Evolutionary conservation across 177 flowering plant species (phyloP), one percentile per base, ranked within the genome.

Genomic region (Vitis hybrid): DNA sequence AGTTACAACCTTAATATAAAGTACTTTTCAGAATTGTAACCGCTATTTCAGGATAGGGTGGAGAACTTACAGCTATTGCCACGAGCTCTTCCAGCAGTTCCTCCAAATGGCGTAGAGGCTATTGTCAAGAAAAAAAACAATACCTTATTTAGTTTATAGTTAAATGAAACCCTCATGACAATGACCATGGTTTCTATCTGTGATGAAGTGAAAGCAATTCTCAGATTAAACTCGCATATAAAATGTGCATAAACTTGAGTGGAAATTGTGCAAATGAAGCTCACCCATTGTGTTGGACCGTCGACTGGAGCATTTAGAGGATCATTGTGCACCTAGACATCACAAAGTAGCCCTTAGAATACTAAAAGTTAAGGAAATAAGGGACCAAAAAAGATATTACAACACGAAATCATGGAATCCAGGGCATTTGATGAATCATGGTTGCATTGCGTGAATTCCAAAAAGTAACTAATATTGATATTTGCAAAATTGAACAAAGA

Each of bases 281-380:
- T 84, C 67, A 92, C 98, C 98, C 99, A 95, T 71, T 95, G 98
- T 23, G 99, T 95, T 59, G 99, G 99, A 67, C 99, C 99, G 84
- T 95, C 99, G 58, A 91, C 97, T 51, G 99, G 99, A 8, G 99
- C 99, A 76, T 76, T 86, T 54, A 85, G 64, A 60, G 99, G 98
- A 81, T 95, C 95, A 79, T 95, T 89, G 69, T 95, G 99, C 69
- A 94, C 98, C 98, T 92, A 73, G 54, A 5, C 21, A 76, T 32
- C 60, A 67, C 67, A 80, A 64, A 57, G 56, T 11, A 64, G 13
- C 13, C 66, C 39, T 75, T 64, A 71, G 70, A 69, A 70, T 17
- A 54, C 56, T 15, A 61, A 11, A 51, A 58, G 48, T 49, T 11
- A 11, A 19, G 51, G 56, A 26, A 15, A 45, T 18, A 23, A 18